Evolutionary conservation across 2,329 filamentous ascomycete species (phyloP).

Genomic region (Aspergillus sp.): DNA sequence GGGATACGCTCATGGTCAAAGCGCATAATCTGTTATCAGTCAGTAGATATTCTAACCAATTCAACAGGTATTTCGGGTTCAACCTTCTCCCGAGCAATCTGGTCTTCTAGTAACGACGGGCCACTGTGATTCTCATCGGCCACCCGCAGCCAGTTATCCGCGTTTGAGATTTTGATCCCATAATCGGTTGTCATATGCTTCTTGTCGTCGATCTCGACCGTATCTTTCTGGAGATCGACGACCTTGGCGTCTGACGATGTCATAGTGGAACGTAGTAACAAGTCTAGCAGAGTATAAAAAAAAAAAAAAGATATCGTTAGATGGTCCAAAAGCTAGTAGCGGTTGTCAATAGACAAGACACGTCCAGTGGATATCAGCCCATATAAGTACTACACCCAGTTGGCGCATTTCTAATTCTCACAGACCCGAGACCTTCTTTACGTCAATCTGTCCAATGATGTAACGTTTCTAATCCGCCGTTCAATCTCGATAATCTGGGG

Average conservation of each 20-base stretch:
- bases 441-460: neutral
- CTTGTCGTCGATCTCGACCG: conserved; percentile 52
- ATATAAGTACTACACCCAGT: neutral
- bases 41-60: neutral
- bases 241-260: conserved; percentile 42
- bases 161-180: conserved; percentile 65
- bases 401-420: neutral
- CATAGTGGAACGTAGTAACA: neutral
- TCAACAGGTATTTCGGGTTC: conserved; percentile 2
- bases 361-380: neutral
- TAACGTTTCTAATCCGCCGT: neutral
- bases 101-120: conserved; percentile 64
- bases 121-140: conserved; percentile 58
- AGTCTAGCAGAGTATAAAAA: neutral
- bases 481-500: neutral
- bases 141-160: conserved; percentile 70
- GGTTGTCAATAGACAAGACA: neutral
- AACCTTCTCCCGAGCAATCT: conserved; percentile 67
- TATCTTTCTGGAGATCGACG: conserved; percentile 54
- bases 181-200: conserved; percentile 67
- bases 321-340: no score
- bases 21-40: conserved; percentile 41
- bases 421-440: neutral
- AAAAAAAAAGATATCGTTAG: neutral
- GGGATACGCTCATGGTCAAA: conserved; percentile 71